Evolutionary conservation across 192 early-diverging fungal species (phyloP).

Genomic region (Coemansia reversa): DNA sequence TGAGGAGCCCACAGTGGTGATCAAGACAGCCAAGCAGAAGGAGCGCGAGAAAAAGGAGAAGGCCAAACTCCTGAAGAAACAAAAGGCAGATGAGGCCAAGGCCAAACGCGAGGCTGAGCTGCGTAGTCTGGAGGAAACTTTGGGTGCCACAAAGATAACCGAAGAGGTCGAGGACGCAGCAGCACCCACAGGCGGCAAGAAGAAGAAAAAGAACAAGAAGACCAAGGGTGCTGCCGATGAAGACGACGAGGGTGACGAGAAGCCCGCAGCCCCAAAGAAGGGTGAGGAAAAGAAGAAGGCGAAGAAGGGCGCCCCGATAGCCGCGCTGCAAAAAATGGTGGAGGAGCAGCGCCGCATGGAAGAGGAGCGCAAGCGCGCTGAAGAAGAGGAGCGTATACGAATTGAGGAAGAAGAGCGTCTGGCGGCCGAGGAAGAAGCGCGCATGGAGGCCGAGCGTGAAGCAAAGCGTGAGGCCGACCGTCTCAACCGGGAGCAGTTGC

Average conservation of each 20-base stretch:
- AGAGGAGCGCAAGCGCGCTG: conserved; percentile 70
- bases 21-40: conserved; percentile 56
- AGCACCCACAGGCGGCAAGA: conserved; percentile 27
- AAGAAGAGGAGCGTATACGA: conserved; percentile 70
- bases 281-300: conserved; percentile 41
- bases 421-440: conserved; percentile 69
- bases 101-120: conserved; percentile 50
- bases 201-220: conserved; percentile 60
- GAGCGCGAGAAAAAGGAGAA: conserved; percentile 57
- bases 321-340: conserved; percentile 54
- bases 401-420: conserved; percentile 69
- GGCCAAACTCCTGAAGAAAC: conserved; percentile 45
- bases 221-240: conserved; percentile 41
- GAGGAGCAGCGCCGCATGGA: conserved; percentile 63
- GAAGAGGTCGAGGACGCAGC: conserved; percentile 5
- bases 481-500: conserved; percentile 85
- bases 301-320: conserved; percentile 39
- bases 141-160: conserved; percentile 24
- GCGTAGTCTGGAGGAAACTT: conserved; percentile 24
- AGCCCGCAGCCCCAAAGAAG: conserved; percentile 12
- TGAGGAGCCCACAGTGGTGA: conserved; percentile 47
- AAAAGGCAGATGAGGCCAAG: conserved; percentile 42
- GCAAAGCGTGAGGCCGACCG: conserved; percentile 70
- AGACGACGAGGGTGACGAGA: conserved; percentile 4
- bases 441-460: conserved; percentile 70